These are phyloP conservation scores for Asclepias syriaca DNA, from an alignment of 257 asterid genomes.

Conservation along the genomic window DNA sequence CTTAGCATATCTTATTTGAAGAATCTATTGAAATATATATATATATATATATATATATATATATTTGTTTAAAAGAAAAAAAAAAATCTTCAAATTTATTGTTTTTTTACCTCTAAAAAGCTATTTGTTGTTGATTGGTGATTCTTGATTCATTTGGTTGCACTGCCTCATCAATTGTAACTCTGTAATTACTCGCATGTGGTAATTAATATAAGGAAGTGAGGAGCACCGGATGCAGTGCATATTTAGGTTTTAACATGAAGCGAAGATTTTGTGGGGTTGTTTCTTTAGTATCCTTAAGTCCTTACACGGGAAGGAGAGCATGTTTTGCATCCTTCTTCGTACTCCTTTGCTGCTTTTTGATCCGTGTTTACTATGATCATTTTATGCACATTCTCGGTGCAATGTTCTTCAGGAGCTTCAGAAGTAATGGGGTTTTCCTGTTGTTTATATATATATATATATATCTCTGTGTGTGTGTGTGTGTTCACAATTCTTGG, in stretches of 20 bases:
- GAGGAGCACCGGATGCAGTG: background rate
- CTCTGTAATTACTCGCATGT: no score
- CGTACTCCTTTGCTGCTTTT: background rate
- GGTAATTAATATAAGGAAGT: background rate
- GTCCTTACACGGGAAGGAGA: background rate
- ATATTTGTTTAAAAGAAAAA: background rate
- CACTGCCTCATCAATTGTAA: no score
- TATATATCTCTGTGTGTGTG: background rate
- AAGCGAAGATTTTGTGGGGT: no score
- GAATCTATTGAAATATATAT: background rate
- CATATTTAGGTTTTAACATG: no score
- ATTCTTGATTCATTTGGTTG: background rate
- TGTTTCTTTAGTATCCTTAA: background rate
- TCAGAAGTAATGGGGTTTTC: background rate
- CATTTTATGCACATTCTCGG: background rate
- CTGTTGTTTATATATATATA: no score
- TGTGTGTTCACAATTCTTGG: background rate
- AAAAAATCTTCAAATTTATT: no score
- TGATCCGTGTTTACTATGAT: background rate
- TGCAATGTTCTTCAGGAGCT: background rate
- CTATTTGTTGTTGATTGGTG: background rate
- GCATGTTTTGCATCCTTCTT: background rate
- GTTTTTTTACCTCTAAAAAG: background rate
- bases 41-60: background rate
- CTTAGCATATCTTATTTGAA: background rate